Conservation (phyloP, 2,329 filamentous ascomycete species). For the Fusarium redolens region DNA sequence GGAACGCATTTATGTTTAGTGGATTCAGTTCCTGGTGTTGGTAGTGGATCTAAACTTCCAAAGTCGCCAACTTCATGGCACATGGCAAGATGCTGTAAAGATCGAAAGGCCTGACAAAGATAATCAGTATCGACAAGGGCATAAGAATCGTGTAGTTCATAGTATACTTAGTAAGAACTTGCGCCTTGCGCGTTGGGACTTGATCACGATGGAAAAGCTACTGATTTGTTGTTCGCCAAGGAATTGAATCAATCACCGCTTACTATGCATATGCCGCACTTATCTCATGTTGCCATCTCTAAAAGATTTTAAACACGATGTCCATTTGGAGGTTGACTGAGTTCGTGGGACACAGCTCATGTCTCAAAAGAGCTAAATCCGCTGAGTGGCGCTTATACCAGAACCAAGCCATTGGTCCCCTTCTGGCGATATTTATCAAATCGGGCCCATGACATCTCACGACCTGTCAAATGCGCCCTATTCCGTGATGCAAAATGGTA, state of each 20-base stretch:
- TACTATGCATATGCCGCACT: neutral
- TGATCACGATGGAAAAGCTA: fast-evolving
- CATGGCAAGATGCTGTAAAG: fast-evolving
- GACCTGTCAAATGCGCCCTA: neutral
- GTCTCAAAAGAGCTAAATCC: neutral
- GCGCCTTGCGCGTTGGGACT: too few relatives aligned
- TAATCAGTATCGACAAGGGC: fast-evolving
- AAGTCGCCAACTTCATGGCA: fast-evolving
- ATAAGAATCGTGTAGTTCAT: neutral
- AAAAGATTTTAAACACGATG: fast-evolving
- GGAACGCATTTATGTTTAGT: fast-evolving
- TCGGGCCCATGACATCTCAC: neutral
- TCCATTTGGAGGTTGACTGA: neutral
- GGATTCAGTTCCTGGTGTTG: fast-evolving
- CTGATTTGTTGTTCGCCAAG: neutral
- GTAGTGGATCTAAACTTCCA: neutral
- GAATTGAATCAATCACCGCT: neutral
- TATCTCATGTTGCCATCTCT: fast-evolving
- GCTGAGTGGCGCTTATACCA: neutral
- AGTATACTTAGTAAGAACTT: neutral
- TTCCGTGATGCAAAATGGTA: neutral
- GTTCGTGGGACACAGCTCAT: neutral
- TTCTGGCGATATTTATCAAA: too few relatives aligned
- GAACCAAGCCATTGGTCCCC: neutral
- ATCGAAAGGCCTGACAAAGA: neutral